Percentiles rank a stretch among this genome's conserved stretches.
Evolutionary conservation across 306 rosid species (phyloP).

Genomic region (Malus sylvestris): DNA sequence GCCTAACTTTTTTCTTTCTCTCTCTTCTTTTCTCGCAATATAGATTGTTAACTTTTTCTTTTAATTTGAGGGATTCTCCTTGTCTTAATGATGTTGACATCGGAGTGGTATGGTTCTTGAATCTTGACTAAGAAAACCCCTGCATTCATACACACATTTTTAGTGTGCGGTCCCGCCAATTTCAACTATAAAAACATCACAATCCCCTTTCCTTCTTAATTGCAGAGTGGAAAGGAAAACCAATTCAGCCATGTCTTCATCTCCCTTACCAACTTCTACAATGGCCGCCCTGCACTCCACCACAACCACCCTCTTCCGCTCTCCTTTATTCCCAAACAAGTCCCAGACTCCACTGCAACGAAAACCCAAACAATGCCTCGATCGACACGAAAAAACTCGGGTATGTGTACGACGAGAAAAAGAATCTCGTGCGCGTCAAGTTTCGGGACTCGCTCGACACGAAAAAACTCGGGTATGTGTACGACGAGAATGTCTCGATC

Average conservation of each 20-base stretch:
- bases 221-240: background rate
- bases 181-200: too few relatives aligned
- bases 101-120: too few relatives aligned
- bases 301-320: background rate
- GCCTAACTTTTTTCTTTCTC: too few relatives aligned
- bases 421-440: constrained; percentile 45
- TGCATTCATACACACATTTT: too few relatives aligned
- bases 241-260: background rate
- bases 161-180: background rate
- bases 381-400: too few relatives aligned
- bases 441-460: constrained; percentile 63
- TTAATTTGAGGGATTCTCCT: too few relatives aligned
- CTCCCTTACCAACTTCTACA: background rate
- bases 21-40: too few relatives aligned
- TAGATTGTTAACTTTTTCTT: too few relatives aligned
- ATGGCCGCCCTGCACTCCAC: background rate
- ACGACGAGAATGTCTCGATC: constrained; percentile 41
- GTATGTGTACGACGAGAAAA: constrained; percentile 43
- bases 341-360: background rate
- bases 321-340: background rate
- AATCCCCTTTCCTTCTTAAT: background rate
- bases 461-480: constrained; percentile 41
- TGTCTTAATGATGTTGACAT: too few relatives aligned
- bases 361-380: background rate
- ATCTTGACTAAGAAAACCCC: too few relatives aligned